phyloP scores from a whole-genome alignment of 1,139 yeast species.

The Protomyces inundatus region DNA sequence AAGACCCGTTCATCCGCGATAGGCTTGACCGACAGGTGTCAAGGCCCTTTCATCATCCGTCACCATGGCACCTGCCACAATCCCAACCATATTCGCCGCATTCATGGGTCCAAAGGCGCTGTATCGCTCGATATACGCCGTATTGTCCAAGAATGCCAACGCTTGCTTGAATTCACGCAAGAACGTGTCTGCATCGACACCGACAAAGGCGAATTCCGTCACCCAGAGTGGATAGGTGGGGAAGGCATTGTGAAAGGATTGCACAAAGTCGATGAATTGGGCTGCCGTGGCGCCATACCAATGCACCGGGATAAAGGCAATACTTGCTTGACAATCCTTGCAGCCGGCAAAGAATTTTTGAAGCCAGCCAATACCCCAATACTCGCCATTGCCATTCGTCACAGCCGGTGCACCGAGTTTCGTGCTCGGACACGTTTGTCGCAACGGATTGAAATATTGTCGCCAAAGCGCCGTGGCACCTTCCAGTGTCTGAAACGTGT shows the following conservation, averaged over 20 bases:
- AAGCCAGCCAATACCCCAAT: constrained; percentile 24
- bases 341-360: constrained; percentile 22
- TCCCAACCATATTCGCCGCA: constrained; percentile 22
- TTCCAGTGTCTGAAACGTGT: constrained; percentile 13
- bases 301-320: constrained; percentile 21
- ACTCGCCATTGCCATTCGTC: constrained; percentile 7
- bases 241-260: constrained; percentile 10
- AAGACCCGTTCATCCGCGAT: not conserved
- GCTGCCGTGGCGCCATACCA: constrained; percentile 13
- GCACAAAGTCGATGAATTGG: constrained; percentile 8
- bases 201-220: constrained; percentile 21
- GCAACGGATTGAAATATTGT: constrained; percentile 20
- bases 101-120: constrained; percentile 27
- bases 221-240: constrained; percentile 21
- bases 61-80: constrained; percentile 15
- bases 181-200: not conserved
- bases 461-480: constrained; percentile 22
- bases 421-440: constrained; percentile 11
- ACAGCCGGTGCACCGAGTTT: constrained; percentile 26
- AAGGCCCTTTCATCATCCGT: constrained; percentile 1
- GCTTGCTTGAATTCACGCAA: constrained; percentile 1
- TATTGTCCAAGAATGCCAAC: constrained; percentile 15
- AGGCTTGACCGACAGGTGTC: constrained; percentile 8
- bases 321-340: constrained; percentile 6
- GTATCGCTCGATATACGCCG: constrained; percentile 21